Evolutionary conservation across 805 yeast genomes (phyloP).

Genomic region (Danielia oregonensis): DNA sequence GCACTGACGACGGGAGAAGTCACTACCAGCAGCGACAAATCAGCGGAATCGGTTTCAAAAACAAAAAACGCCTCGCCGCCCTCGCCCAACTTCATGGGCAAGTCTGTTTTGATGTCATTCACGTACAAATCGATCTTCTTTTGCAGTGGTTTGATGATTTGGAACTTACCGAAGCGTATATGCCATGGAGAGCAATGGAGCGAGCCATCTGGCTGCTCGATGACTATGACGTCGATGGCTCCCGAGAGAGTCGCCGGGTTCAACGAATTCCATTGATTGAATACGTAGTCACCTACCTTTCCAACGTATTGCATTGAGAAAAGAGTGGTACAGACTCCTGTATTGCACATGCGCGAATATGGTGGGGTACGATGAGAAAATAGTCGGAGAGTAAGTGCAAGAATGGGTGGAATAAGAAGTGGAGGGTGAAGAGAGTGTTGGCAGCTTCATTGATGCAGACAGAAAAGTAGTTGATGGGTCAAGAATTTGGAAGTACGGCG

Average conservation of each 20-base stretch:
- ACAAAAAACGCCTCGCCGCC: slow-evolving; percentile 98
- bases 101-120: slow-evolving; percentile 72
- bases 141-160: slow-evolving; percentile 87
- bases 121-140: slow-evolving; percentile 88
- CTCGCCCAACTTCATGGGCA: slow-evolving; percentile 96
- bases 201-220: slow-evolving; percentile 81
- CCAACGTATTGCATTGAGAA: slow-evolving; percentile 88
- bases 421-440: too few relatives aligned
- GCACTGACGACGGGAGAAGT: slow-evolving; percentile 84
- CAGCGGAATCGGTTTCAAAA: slow-evolving; percentile 66
- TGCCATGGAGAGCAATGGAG: slow-evolving; percentile 94
- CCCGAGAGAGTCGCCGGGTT: slow-evolving; percentile 96
- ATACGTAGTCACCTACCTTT: slow-evolving; percentile 89
- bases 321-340: background rate
- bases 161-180: slow-evolving; percentile 92
- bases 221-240: slow-evolving; percentile 93
- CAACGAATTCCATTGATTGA: slow-evolving; percentile 94
- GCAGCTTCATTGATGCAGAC: too few relatives aligned
- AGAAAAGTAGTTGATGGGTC: too few relatives aligned
- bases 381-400: too few relatives aligned
- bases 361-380: too few relatives aligned
- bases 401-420: too few relatives aligned
- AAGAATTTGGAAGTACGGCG: too few relatives aligned
- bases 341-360: slow-evolving; percentile 1
- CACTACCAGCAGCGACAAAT: slow-evolving; percentile 72